Conservation (phyloP, 2,329 filamentous ascomycete genomes). For the Tricladium varicosporioides region DNA sequence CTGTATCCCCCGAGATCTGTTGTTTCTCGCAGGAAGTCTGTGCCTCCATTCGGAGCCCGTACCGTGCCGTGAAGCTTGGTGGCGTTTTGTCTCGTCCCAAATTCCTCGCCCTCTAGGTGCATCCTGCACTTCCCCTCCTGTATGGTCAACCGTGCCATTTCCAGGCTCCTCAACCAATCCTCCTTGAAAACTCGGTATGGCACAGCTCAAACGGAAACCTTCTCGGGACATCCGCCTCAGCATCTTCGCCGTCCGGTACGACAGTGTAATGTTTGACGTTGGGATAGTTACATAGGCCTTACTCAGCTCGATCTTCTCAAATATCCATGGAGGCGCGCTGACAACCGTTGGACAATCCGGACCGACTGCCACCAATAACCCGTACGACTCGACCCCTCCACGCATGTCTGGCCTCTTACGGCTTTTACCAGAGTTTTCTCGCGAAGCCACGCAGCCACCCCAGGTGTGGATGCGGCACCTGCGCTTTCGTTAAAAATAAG, state of each 20-base stretch:
- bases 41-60: neutral
- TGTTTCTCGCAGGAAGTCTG: neutral
- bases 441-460: neutral
- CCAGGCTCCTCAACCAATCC: neutral
- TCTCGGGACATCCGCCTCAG: neutral
- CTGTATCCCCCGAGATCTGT: neutral
- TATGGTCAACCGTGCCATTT: neutral
- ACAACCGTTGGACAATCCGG: neutral
- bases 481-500: neutral
- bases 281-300: neutral
- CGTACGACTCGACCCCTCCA: neutral
- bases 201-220: neutral
- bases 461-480: neutral
- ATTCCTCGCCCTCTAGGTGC: neutral
- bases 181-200: neutral
- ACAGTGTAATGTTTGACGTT: neutral
- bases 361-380: neutral
- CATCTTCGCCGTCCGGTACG: neutral
- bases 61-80: neutral
- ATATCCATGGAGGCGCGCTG: neutral
- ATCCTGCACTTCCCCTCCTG: neutral
- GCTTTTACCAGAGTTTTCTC: constrained; percentile 5
- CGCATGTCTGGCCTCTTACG: constrained; percentile 1
- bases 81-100: neutral
- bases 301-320: neutral